Evolutionary conservation across 2,329 filamentous ascomycete genomes (phyloP).

Genomic region (Ceratocystis cubensis): DNA sequence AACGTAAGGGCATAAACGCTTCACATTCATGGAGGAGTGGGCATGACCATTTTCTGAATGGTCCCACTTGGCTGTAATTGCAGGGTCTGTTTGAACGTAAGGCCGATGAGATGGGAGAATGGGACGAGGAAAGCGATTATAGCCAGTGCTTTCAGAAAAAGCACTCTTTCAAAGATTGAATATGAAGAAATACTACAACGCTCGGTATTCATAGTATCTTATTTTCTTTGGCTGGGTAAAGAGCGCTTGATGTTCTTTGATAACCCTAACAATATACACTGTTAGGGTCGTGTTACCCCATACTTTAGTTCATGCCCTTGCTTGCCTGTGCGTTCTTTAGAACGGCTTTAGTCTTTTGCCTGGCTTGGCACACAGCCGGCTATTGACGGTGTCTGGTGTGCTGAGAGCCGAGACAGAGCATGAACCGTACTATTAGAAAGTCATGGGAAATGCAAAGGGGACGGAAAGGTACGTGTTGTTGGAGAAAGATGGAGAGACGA

Average conservation of each 20-base stretch:
- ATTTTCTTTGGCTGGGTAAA: too few relatives aligned
- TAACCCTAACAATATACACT: neutral
- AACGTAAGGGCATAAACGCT: neutral
- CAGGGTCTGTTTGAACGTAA: neutral
- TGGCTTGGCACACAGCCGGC: conserved; percentile 4
- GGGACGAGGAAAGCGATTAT: neutral
- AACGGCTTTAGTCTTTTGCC: conserved; percentile 1
- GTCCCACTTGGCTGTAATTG: neutral
- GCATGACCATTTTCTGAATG: neutral
- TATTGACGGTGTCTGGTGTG: conserved; percentile 12
- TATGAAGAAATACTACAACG: too few relatives aligned
- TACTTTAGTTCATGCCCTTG: neutral
- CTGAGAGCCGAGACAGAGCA: conserved; percentile 11
- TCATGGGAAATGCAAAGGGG: neutral
- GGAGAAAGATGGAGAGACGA: conserved; percentile 6
- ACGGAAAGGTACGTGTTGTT: neutral
- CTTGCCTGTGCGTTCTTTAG: neutral
- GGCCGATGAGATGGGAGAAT: neutral
- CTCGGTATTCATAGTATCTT: too few relatives aligned
- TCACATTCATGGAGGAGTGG: neutral
- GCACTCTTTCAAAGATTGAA: too few relatives aligned
- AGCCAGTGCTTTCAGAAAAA: too few relatives aligned
- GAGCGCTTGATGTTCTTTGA: too few relatives aligned
- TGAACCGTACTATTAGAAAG: neutral
- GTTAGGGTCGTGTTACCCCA: neutral